phyloP scores from a whole-genome alignment of 768 basidiomycete species.

The Lentinus tigrinus region DNA sequence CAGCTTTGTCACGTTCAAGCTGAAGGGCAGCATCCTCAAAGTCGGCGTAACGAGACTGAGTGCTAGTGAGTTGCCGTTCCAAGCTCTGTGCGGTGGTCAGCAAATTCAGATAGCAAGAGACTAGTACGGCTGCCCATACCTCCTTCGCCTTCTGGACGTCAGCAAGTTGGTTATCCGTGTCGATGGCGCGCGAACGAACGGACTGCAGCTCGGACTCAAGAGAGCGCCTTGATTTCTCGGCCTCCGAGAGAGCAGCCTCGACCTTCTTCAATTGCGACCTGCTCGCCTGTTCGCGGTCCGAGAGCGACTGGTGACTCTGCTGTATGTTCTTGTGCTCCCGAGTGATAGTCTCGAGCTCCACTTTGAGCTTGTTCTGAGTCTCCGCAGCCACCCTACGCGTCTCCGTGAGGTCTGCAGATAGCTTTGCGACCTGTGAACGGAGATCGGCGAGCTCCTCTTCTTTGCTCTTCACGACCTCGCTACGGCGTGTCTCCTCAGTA shows the following conservation, averaged over 20 bases:
- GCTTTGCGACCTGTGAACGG: constrained; percentile 55
- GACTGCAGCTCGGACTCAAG: constrained; percentile 73
- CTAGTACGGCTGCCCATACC: constrained; percentile 46
- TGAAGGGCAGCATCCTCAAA: constrained; percentile 88
- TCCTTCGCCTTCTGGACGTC: constrained; percentile 69
- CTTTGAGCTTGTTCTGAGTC: constrained; percentile 67
- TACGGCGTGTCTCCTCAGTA: constrained; percentile 79
- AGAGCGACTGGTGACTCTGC: constrained; percentile 62
- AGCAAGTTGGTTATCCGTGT: constrained; percentile 61
- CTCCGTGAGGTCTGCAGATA: constrained; percentile 68
- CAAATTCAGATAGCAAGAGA: neutral
- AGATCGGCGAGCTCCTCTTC: constrained; percentile 80
- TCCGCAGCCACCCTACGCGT: constrained; percentile 62
- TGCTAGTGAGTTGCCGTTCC: constrained; percentile 71
- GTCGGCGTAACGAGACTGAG: constrained; percentile 76
- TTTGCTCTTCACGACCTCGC: constrained; percentile 83
- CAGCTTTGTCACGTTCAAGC: constrained; percentile 78
- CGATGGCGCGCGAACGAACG: constrained; percentile 66
- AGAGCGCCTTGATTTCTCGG: constrained; percentile 67
- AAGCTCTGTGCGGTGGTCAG: constrained; percentile 48
- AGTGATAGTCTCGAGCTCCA: constrained; percentile 66
- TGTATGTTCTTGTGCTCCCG: constrained; percentile 62
- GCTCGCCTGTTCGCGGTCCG: constrained; percentile 54
- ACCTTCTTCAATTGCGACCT: constrained; percentile 50
- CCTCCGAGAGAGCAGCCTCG: constrained; percentile 49